Evolutionary conservation across 768 basidiomycete species (phyloP).

Genomic region (button mushroom (Agaricus bisporus)): DNA sequence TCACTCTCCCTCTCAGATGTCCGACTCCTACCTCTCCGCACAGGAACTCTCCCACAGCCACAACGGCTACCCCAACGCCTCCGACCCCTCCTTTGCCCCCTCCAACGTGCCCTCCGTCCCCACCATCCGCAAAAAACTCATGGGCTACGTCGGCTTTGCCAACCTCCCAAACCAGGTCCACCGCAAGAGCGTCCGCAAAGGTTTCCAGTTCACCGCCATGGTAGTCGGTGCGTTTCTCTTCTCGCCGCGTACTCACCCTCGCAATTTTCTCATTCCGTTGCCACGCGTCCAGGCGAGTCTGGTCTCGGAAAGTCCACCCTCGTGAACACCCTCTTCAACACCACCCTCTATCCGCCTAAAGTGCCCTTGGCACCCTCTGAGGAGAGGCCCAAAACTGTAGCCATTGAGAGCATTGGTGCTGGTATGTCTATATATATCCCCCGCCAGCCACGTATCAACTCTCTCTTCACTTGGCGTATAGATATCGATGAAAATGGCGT

Average conservation of each 20-base stretch:
- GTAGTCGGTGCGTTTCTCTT: constrained; percentile 79
- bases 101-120: constrained; percentile 33
- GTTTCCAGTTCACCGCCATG: constrained; percentile 99
- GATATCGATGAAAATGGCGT: constrained; percentile 99
- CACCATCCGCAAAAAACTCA: constrained; percentile 83
- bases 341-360: constrained; percentile 88
- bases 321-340: constrained; percentile 98
- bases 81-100: constrained; percentile 52
- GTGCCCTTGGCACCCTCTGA: constrained; percentile 77
- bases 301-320: constrained; percentile 98
- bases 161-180: constrained; percentile 99
- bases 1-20: constrained; percentile 46
- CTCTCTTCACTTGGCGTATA: constrained; percentile 31
- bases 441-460: constrained; percentile 19
- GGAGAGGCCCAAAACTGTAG: constrained; percentile 88
- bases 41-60: constrained; percentile 45
- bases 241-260: constrained; percentile 15
- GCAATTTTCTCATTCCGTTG: constrained; percentile 20
- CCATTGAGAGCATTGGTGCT: constrained; percentile 97
- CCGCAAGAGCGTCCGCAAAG: constrained; percentile 95
- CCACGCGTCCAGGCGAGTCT: constrained; percentile 71
- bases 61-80: constrained; percentile 58
- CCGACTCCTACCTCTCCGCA: constrained; percentile 69
- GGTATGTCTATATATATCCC: constrained; percentile 49
- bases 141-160: constrained; percentile 94